These are phyloP conservation scores for Talaromyces trachyspermus DNA, from an alignment of 495 filamentous ascomycete genomes.

Conservation along the genomic window DNA sequence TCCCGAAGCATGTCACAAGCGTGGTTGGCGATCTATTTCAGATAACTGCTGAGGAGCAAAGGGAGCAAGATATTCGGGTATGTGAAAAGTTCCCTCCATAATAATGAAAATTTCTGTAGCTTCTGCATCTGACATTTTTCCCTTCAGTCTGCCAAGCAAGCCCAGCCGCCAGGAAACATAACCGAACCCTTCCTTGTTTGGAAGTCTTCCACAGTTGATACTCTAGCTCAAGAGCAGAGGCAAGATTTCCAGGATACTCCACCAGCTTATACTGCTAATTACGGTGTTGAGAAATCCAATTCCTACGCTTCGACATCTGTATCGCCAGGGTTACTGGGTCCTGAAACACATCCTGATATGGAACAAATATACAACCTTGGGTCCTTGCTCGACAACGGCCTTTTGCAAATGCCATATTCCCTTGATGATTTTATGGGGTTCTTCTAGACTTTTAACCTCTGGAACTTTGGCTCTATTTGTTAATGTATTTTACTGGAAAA, in stretches of 20 bases:
- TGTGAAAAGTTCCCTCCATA: not conserved
- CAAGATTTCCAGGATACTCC: not conserved
- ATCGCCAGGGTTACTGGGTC: not conserved
- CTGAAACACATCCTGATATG: not conserved
- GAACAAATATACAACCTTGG: not conserved
- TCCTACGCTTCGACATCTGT: not conserved
- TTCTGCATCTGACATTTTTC: not conserved
- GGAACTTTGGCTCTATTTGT: too few species aligned
- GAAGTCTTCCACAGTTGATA: not conserved
- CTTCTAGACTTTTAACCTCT: conserved; percentile 9
- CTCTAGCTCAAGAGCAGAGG: not conserved
- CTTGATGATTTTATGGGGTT: not conserved
- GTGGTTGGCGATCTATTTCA: not conserved
- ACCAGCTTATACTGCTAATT: not conserved
- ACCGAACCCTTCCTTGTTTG: not conserved
- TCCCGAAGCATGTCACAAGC: not conserved
- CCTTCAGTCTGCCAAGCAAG: not conserved
- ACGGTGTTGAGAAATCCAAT: not conserved
- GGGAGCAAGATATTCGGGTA: not conserved
- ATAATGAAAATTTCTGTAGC: not conserved
- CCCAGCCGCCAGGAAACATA: not conserved
- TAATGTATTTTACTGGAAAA: too few species aligned
- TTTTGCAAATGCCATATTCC: not conserved
- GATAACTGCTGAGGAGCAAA: not conserved
- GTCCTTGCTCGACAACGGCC: not conserved